Evolutionary conservation across 805 yeast species (phyloP), one percentile per base, ranked within the genome.

Genomic region (Kuraishia piskuri): DNA sequence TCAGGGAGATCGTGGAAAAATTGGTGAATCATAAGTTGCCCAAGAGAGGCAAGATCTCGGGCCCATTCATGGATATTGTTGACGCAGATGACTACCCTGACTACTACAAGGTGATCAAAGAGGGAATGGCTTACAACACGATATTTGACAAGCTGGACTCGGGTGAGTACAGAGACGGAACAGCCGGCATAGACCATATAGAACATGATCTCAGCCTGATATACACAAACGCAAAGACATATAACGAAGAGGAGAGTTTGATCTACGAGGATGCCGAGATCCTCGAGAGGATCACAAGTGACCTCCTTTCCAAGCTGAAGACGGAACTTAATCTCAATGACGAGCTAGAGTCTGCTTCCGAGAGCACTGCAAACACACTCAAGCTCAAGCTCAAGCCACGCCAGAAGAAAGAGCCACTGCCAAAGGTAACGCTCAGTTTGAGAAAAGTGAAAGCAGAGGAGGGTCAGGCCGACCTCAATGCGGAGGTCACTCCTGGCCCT

Each of bases 11-110:
- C 0, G 50, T 79, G 49, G 68, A 74, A 47, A 73, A 72, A 21
- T 68, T 79, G 36, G 71, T 76, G 5, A 65, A 68, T 51, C 72
- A 73, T 58, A 77, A 76, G 52, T 74, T 73, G 49, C 72, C 78
- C 5, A 80, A 76, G 21, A 70, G 79, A 26, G 80, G 81, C 12
- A 66, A 71, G 50, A 72, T 86, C 46, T 78, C 87, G 55, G 86
- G 78, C 14, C 88, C 95, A 0, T 91, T 90, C 64, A 65, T 86
- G 71, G 87, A 83, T 31, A 84, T 83, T 53, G 94, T 92, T 2
- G 82, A 83, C 61, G 78, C 77, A 31, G 78, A 79, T 14, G 80
- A 78, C 55, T 85, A 86, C 60, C 96, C 96, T 1, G 96, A 88
- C 61, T 91, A 91, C 70, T 84, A 84, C 68, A 77, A 80, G 57